Conservation (phyloP, 2,329 filamentous ascomycete species). For the Talaromyces sp. region DNA sequence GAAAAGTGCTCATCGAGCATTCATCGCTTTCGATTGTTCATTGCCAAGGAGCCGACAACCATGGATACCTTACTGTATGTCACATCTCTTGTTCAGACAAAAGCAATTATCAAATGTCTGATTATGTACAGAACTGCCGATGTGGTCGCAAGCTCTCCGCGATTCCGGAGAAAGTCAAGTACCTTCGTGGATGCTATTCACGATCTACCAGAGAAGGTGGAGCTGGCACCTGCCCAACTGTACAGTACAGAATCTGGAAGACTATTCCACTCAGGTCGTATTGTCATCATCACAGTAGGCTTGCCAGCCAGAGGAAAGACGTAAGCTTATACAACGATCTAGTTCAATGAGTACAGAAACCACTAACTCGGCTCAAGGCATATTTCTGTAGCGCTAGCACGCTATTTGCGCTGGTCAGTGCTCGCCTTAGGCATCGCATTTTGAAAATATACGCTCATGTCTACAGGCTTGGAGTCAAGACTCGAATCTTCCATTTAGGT, state of each 20-base stretch:
- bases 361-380: constrained; percentile 56
- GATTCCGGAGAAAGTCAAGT: constrained; percentile 87
- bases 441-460: neutral
- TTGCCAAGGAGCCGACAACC: constrained; percentile 13
- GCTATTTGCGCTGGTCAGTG: constrained; percentile 82
- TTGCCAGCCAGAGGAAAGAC: constrained; percentile 95
- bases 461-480: constrained; percentile 87
- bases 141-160: constrained; percentile 84
- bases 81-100: neutral
- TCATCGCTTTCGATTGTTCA: neutral
- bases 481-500: constrained; percentile 93
- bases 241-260: constrained; percentile 98
- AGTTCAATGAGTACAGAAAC: constrained; percentile 2
- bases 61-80: constrained; percentile 52
- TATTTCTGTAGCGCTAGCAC: constrained; percentile 90
- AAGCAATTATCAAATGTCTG: neutral
- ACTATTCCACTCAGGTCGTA: constrained; percentile 93
- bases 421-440: neutral
- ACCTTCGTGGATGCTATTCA: constrained; percentile 98
- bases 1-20: constrained; percentile 1
- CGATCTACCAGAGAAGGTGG: constrained; percentile 77
- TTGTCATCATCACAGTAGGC: constrained; percentile 95
- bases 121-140: constrained; percentile 71
- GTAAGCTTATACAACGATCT: constrained; percentile 48
- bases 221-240: constrained; percentile 90